Base-by-base conservation (phyloP, 805 yeast genomes). In the Komagataella ulmi region DNA sequence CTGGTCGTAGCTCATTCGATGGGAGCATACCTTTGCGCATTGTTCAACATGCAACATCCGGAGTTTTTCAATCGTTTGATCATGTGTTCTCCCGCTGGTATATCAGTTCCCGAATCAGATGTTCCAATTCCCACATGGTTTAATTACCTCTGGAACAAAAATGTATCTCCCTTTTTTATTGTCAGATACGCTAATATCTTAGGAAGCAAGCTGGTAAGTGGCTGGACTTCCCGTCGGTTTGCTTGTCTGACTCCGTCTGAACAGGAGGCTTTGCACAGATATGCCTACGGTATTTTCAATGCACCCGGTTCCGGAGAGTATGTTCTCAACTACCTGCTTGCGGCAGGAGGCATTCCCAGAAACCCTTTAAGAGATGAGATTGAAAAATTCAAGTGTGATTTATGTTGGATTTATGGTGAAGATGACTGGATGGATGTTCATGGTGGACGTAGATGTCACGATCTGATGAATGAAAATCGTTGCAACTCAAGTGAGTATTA, bases 221-320 rank as follows among this genome's bases (percentile, higher is more conserved):
- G 88, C 19, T 93, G 98, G 98, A 79, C 95, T 3, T 74, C 79
- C 6, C 71, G 97, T 51, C 67, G 98, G 50, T 91, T 93, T 63
- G 51, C 51, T 10, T 54, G 59, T 48, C 67, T 87, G 45, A 60
- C 70, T 1, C 55, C 65, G 6, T 54, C 53, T 2, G 83, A 82
- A 59, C 65, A 74, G 19, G 64, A 66, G 19, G 69, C 78, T 5
- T 68, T 91, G 56, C 98, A 93, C 61, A 72, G 73, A 56, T 93
- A 93, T 63, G 72, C 91, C 0, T 90, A 91, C 65, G 78, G 82
- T 3, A 87, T 90, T 10, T 93, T 93, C 72, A 86, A 83, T 56
- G 83, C 87, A 6, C 78, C 74, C 3, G 99, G 99, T 0, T 86
- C 95, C 0, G 98, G 98, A 6, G 99, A 91, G 67, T 91, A 91